These are phyloP conservation scores for Pythium periplocum DNA, from an alignment of 352 stramenopile species.

Conservation along the genomic window DNA sequence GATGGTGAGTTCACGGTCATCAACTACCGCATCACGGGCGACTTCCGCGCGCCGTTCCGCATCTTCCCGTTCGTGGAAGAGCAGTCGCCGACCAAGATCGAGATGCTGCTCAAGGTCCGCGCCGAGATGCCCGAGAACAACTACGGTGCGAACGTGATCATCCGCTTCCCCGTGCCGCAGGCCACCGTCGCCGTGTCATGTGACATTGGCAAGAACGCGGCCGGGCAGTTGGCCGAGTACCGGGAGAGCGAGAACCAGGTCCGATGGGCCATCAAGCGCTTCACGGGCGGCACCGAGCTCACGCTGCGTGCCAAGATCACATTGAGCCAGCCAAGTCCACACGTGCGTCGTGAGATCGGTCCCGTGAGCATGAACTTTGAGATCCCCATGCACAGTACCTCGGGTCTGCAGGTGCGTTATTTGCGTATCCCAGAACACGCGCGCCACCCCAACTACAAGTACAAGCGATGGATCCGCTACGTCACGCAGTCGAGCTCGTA, in stretches of 20 bases:
- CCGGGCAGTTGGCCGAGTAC: slow-evolving; percentile 92
- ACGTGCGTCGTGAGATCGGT: slow-evolving; percentile 92
- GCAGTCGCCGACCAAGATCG: slow-evolving; percentile 91
- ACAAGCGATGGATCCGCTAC: slow-evolving; percentile 99
- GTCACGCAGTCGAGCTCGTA: slow-evolving; percentile 98
- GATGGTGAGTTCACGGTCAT: slow-evolving; percentile 87
- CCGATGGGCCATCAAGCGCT: slow-evolving; percentile 96
- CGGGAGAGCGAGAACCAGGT: slow-evolving; percentile 94
- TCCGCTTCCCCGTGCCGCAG: slow-evolving; percentile 92
- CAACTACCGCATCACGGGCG: slow-evolving; percentile 97
- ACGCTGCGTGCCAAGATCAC: slow-evolving; percentile 93
- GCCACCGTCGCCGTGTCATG: slow-evolving; percentile 76
- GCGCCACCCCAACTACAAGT: slow-evolving; percentile 95
- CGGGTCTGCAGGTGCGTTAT: slow-evolving; percentile 97
- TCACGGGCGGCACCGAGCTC: slow-evolving; percentile 93
- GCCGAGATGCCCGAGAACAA: slow-evolving; percentile 92
- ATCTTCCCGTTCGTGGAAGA: slow-evolving; percentile 98
- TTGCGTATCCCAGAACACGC: slow-evolving; percentile 96
- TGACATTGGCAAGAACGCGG: slow-evolving; percentile 71
- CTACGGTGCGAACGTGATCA: slow-evolving; percentile 95
- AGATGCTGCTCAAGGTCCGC: slow-evolving; percentile 91
- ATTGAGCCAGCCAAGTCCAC: slow-evolving; percentile 64
- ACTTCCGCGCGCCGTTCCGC: slow-evolving; percentile 96
- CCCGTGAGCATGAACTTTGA: slow-evolving; percentile 99
- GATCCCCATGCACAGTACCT: slow-evolving; percentile 99